These are phyloP conservation scores for Aspergillus amoenus DNA, from an alignment of 2,329 filamentous ascomycete genomes.

Conservation along the genomic window DNA sequence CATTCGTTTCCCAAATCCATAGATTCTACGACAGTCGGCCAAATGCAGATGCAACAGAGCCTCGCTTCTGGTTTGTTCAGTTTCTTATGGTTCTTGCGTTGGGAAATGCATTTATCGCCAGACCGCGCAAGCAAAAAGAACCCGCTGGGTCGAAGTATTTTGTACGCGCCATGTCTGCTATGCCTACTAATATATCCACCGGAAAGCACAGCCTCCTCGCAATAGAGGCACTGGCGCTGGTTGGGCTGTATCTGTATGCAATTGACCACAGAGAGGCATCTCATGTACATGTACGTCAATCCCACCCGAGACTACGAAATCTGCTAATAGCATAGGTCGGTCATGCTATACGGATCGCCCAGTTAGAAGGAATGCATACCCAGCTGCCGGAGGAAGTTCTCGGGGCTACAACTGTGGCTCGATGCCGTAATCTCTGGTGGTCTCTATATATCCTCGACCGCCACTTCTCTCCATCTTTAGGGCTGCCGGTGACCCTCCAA, in stretches of 20 bases:
- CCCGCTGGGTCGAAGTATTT: slow-evolving; percentile 40
- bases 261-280: slow-evolving; percentile 43
- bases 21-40: slow-evolving; percentile 42
- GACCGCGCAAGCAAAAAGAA: slow-evolving; percentile 25
- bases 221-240: slow-evolving; percentile 37
- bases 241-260: slow-evolving; percentile 42
- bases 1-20: slow-evolving; percentile 38
- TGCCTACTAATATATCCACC: slow-evolving; percentile 38
- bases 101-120: slow-evolving; percentile 55
- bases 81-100: slow-evolving; percentile 57
- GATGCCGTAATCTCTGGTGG: slow-evolving; percentile 28
- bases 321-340: too few relatives aligned
- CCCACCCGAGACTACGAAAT: too few relatives aligned
- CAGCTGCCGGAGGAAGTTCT: slow-evolving; percentile 26
- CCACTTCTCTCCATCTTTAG: slow-evolving; percentile 27
- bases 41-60: slow-evolving; percentile 23
- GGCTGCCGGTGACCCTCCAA: slow-evolving; percentile 25
- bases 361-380: slow-evolving; percentile 29
- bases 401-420: slow-evolving; percentile 23
- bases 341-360: slow-evolving; percentile 26
- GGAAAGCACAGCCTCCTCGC: slow-evolving; percentile 28
- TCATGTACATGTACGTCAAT: slow-evolving; percentile 38
- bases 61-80: slow-evolving; percentile 54
- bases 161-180: slow-evolving; percentile 38
- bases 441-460: slow-evolving; percentile 29